Percentiles rank a stretch among this genome's conserved stretches.
These are phyloP conservation scores for Jacaranda mimosifolia DNA, from an alignment of 257 asterid genomes.

Conservation along the genomic window DNA sequence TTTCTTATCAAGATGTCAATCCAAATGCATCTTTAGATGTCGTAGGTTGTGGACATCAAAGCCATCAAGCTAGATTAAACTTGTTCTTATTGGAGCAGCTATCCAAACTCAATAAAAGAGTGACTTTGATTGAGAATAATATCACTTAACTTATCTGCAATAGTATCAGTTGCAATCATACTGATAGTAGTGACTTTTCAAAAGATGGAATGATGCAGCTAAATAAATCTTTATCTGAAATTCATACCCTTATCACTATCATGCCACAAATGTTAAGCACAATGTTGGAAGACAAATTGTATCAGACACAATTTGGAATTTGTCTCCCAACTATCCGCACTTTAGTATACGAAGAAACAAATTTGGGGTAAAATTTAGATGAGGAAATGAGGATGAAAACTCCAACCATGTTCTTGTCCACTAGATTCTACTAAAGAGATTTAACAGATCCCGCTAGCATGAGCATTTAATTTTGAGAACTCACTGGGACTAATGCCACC, in stretches of 20 bases:
- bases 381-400: too few species aligned
- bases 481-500: background rate
- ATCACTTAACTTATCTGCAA: background rate
- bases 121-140: background rate
- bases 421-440: too few species aligned
- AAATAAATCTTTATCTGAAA: too few species aligned
- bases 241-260: background rate
- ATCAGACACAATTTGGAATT: background rate
- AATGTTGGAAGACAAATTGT: background rate
- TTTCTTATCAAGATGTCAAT: too few species aligned
- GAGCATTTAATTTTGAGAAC: background rate
- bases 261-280: background rate
- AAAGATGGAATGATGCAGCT: background rate
- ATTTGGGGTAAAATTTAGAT: too few species aligned
- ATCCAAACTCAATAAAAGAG: background rate
- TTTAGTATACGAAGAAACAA: too few species aligned
- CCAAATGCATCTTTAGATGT: too few species aligned
- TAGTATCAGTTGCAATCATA: too few species aligned
- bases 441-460: too few species aligned
- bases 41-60: too few species aligned
- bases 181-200: background rate
- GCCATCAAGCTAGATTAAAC: too few species aligned
- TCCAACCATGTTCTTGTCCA: too few species aligned
- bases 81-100: background rate
- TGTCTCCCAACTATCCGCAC: background rate